Evolutionary conservation across 75 land plant species (phyloP), one percentile per base, ranked within the genome.

Genomic region (Chamaecyparis obtusa): DNA sequence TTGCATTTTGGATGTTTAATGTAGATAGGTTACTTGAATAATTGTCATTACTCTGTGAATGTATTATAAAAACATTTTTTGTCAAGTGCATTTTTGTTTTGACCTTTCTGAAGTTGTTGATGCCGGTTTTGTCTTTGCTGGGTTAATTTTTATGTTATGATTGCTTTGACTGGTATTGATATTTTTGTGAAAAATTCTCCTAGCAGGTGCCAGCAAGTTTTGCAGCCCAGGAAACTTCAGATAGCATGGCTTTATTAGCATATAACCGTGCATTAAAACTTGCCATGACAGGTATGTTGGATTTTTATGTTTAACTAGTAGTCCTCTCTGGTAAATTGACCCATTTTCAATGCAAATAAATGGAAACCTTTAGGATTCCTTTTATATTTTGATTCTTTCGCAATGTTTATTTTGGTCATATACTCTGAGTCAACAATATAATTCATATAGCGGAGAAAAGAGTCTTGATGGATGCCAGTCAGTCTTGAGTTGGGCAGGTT

Each of bases 201-300:
- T 64, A 64, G 11, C 75, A 96, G 97, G 87, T 92, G 86, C 98
- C 98, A 17, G 15, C 69, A 14, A 91, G 93, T n/a, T 96, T 88
- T 87, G 89, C 91, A 41, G 92, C 94, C 78, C 89, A 83, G 51
- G 89, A 89, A 85, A 92, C 93, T 37, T 94, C 97, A 16, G 94
- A 94, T 49, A 94, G 90, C 24, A 86, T 96, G 94, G 94, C 98
- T 72, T 85, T 91, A 79, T 57, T 87, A 78, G 97, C 98, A 49
- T 96, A 96, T 86, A 95, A 96, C 91, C 93, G 95, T 67, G 97
- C 96, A 3, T 84, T 94, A 11, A 91, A 91, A 90, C 91, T 96
- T 37, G 90, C 94, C 44, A 85, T 55, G 33, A 95, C 97, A 91
- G 98, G 98, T 96, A 60, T 41, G 30, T 27, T 64, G n/a, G n/a